Percentiles rank a stretch among this genome's conserved stretches.
phyloP scores from a whole-genome alignment of 768 basidiomycete genomes.

The Boletellus emodensis region DNA sequence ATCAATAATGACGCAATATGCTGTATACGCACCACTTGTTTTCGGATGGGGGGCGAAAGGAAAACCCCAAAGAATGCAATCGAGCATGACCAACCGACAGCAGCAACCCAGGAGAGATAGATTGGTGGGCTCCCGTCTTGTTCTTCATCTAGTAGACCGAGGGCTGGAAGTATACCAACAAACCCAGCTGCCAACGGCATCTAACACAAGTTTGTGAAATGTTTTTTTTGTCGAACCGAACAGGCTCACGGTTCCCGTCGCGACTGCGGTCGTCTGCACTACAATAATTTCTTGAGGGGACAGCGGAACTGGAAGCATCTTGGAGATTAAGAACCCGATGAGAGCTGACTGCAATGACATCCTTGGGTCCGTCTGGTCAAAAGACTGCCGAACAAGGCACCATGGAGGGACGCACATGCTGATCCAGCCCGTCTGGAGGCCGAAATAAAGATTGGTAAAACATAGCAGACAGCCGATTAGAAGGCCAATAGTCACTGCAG shows the following conservation, averaged over 20 bases:
- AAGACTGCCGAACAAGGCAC: neutral
- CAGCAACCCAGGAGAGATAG: constrained; percentile 64
- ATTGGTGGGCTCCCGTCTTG: constrained; percentile 78
- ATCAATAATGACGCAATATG: neutral
- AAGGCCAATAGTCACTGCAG: constrained; percentile 73
- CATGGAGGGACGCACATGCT: constrained; percentile 54
- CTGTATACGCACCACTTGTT: constrained; percentile 72
- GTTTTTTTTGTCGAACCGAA: neutral
- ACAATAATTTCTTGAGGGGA: constrained; percentile 94
- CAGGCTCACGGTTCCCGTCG: constrained; percentile 64
- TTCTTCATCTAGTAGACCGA: constrained; percentile 69
- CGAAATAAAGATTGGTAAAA: constrained; percentile 89
- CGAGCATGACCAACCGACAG: constrained; percentile 83
- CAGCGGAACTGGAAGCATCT: constrained; percentile 65
- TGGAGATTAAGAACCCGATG: constrained; percentile 84
- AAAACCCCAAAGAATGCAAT: constrained; percentile 99
- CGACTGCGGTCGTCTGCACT: constrained; percentile 92
- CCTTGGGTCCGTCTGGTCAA: constrained; percentile 42
- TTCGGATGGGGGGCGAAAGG: constrained; percentile 88
- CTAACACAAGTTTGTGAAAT: constrained; percentile 17
- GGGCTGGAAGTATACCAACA: constrained; percentile 90
- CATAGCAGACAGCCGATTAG: constrained; percentile 83
- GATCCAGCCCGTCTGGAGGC: constrained; percentile 88
- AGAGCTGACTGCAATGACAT: constrained; percentile 95
- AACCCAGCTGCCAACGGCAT: constrained; percentile 88